Evolutionary conservation across 2,329 filamentous ascomycete species (phyloP).

Genomic region (Fusarium subtropicale): DNA sequence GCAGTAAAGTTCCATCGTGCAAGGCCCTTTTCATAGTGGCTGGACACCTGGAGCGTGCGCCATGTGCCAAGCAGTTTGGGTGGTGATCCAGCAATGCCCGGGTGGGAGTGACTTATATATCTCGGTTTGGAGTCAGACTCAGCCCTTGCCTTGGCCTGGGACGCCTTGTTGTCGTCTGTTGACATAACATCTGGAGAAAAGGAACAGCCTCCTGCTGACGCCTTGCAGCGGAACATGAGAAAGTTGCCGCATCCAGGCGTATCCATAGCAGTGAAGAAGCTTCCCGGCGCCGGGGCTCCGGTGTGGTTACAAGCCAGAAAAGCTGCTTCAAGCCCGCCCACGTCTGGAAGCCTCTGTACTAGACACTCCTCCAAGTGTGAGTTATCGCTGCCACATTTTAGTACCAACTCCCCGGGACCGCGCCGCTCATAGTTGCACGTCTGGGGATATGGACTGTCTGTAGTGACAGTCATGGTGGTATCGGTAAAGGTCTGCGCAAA

Average conservation of each 20-base stretch:
- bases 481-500: conserved; percentile 3
- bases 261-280: conserved; percentile 9
- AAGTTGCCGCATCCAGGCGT: neutral
- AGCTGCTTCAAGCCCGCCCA: neutral
- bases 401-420: neutral
- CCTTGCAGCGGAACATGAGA: conserved; percentile 10
- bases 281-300: neutral
- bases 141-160: neutral
- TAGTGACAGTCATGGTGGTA: neutral
- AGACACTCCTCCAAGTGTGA: neutral
- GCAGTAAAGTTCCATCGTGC: conserved; percentile 7
- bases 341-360: conserved; percentile 2
- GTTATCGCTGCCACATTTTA: neutral
- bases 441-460: conserved; percentile 1
- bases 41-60: conserved; percentile 5
- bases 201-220: neutral
- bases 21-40: neutral
- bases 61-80: neutral
- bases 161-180: neutral
- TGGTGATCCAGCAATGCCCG: neutral
- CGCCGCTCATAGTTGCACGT: neutral
- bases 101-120: neutral
- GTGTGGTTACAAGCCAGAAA: conserved; percentile 9
- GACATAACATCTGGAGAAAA: neutral
- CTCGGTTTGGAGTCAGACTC: neutral